Evolutionary conservation across 306 rosid genomes (phyloP).

Genomic region (Lupinus albus): DNA sequence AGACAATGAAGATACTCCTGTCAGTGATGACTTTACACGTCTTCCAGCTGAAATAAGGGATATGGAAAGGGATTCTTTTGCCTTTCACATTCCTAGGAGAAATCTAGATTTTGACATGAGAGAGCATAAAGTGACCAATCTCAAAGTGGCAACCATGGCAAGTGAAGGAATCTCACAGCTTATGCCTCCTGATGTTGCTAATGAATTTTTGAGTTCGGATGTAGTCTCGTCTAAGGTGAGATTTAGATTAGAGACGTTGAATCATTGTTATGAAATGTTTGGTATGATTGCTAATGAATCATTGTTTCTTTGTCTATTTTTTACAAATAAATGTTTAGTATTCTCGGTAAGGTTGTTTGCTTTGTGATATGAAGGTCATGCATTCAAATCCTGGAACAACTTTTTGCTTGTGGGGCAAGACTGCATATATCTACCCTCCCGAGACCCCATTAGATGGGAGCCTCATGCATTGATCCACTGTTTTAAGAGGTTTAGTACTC

Average conservation of each 20-base stretch:
- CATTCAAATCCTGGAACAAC: no score
- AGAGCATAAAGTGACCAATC: conserved; percentile 62
- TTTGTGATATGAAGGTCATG: no score
- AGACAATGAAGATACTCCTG: conserved; percentile 69
- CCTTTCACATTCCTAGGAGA: conserved; percentile 72
- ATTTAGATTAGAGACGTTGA: conserved; percentile 24
- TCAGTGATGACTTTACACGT: conserved; percentile 74
- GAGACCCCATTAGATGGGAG: no score
- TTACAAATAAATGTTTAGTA: conserved; percentile 15
- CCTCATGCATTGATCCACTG: no score
- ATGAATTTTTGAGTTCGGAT: conserved; percentile 81
- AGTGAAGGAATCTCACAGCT: conserved; percentile 85
- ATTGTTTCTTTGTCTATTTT: background rate
- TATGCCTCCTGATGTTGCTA: conserved; percentile 94
- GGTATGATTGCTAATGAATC: no score
- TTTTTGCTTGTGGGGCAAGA: no score
- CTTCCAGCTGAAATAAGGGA: conserved; percentile 86
- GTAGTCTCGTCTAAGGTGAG: conserved; percentile 93
- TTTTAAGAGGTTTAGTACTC: no score
- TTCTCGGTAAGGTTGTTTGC: no score
- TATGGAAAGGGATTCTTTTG: conserved; percentile 79
- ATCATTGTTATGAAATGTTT: no score
- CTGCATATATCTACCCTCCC: no score
- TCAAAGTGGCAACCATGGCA: conserved; percentile 82
- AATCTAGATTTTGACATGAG: conserved; percentile 57